Evolutionary conservation across 495 filamentous ascomycete species (phyloP), one percentile per base, ranked within the genome.

Genomic region (Aspergillus olivimuriae): DNA sequence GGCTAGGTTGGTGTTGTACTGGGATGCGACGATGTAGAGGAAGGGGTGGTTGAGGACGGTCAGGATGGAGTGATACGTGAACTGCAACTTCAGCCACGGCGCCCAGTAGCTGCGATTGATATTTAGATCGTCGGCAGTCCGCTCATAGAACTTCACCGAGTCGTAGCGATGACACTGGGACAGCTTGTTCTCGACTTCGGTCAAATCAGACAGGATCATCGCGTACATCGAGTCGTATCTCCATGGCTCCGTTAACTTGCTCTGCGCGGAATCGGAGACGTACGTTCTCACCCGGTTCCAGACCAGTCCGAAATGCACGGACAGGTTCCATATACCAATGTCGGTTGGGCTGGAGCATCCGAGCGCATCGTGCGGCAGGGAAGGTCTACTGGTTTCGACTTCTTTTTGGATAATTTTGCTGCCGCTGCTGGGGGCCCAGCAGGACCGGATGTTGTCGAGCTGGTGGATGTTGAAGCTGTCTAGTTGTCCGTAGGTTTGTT

Each of bases 21-120:
- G 67, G 11, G 68, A 68, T 8, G 65, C 67, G 31, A 70, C 61
- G 20, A 72, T 72, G 47, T 72, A 72, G 10, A 72, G 62, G 38
- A 72, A 72, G 0, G 68, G 68, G 14, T 72, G 68, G 37, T 72
- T 72, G 16, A 72, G 37, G 9, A 72, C 64, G 2, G 69, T 70
- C 20, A 67, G 43, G 35, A 72, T 70, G 30, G 55, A 61, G 41
- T 72, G 69, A 41, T 72, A 72, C 19, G 65, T 69, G 46, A 72
- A 70, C 43, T 72, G 69, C 30, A 67, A 45, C 34, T 69, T 70
- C 30, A 72, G 50, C 69, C 69, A 72, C 2, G 69, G 65, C 15
- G 55, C 56, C 63, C 64, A 72, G 46, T 72, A 72, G 22, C 59
- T 58, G 7, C 59, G 52, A 39, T 64, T 65, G 7, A 47, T 26